Conservation (phyloP, 805 yeast genomes). For the Kluyveromyces lactis region DNA sequence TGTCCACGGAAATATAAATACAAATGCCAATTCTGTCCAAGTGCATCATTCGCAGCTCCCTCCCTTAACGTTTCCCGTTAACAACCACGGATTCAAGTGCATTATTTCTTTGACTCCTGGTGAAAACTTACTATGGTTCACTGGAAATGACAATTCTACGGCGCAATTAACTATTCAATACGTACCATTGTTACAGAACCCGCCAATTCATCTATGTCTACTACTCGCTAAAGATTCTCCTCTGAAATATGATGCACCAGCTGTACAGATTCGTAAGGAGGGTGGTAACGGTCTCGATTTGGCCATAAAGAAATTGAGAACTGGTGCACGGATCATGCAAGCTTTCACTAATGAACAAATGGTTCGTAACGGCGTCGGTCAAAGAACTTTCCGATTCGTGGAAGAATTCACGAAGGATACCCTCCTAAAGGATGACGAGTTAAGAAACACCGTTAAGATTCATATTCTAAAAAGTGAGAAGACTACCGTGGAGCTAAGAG, state of each 20-base stretch:
- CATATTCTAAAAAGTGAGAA: slow-evolving; percentile 64
- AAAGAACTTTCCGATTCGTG: slow-evolving; percentile 64
- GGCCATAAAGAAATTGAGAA: slow-evolving; percentile 65
- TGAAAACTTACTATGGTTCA: slow-evolving; percentile 46
- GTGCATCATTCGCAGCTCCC: slow-evolving; percentile 42
- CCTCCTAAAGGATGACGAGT: slow-evolving; percentile 33
- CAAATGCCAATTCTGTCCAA: slow-evolving; percentile 32
- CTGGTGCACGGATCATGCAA: slow-evolving; percentile 83
- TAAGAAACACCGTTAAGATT: slow-evolving; percentile 60
- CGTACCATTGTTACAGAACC: slow-evolving; percentile 51
- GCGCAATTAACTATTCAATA: slow-evolving; percentile 35
- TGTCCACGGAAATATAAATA: slow-evolving; percentile 39
- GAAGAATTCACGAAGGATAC: slow-evolving; percentile 57
- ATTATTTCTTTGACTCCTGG: slow-evolving; percentile 64
- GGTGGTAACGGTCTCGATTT: slow-evolving; percentile 63
- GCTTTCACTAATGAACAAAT: slow-evolving; percentile 89
- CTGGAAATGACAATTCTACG: slow-evolving; percentile 31
- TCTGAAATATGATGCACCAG: slow-evolving; percentile 61
- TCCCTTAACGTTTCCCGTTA: slow-evolving; percentile 61
- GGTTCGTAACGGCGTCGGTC: slow-evolving; percentile 69
- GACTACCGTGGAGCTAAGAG: slow-evolving; percentile 63
- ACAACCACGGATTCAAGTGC: slow-evolving; percentile 66
- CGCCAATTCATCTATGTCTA: slow-evolving; percentile 75
- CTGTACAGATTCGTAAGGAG: slow-evolving; percentile 30
- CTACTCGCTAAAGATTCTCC: slow-evolving; percentile 72